Evolutionary conservation across 768 basidiomycete species (phyloP).

Genomic region (Pleurotus ostreatus): DNA sequence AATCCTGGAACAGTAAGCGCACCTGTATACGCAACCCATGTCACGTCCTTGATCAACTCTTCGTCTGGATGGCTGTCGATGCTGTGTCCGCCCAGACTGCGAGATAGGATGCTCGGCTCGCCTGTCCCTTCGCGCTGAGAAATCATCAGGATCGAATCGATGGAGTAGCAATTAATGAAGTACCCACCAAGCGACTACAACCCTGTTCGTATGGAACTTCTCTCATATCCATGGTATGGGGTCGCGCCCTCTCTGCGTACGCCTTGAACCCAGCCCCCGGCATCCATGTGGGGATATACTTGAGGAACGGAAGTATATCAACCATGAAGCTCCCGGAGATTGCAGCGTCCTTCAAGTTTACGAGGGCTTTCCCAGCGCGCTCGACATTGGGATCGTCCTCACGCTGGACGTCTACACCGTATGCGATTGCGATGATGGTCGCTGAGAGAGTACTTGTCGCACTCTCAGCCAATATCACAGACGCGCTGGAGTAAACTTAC

Average conservation of each 20-base stretch:
- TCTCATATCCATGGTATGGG: background rate
- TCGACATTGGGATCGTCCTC: too few species aligned
- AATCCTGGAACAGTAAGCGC: background rate
- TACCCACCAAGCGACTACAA: background rate
- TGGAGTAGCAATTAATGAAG: too few species aligned
- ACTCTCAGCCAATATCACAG: background rate
- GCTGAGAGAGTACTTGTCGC: background rate
- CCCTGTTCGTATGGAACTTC: background rate
- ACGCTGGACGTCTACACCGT: background rate
- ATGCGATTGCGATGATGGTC: background rate
- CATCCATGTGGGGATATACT: background rate
- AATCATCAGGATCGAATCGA: too few species aligned
- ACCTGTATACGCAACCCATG: background rate
- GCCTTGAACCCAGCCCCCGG: background rate
- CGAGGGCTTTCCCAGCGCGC: background rate
- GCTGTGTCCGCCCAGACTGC: too few species aligned
- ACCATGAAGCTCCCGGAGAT: background rate
- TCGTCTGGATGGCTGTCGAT: too few species aligned
- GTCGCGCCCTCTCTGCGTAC: background rate
- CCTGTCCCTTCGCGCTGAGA: too few species aligned
- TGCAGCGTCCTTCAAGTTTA: background rate
- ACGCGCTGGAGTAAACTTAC: conserved; percentile 20
- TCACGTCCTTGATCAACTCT: too few species aligned
- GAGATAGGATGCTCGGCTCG: too few species aligned
- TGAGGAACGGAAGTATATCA: background rate